These are phyloP conservation scores for Maudiozyma serrabonitensis DNA, from an alignment of 805 yeast species.

Conservation along the genomic window DNA sequence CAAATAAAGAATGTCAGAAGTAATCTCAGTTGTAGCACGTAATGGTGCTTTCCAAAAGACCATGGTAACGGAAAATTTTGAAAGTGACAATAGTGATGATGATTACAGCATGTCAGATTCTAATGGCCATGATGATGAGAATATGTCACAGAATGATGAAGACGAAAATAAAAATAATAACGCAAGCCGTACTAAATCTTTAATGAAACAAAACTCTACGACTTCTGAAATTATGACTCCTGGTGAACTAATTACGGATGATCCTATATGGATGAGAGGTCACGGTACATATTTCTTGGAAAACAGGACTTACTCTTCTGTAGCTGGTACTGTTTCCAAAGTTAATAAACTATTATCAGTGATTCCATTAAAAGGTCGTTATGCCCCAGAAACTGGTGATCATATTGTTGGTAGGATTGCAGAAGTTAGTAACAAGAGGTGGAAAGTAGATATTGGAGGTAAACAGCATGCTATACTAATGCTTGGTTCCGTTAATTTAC, in stretches of 20 bases:
- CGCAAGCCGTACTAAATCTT: not conserved
- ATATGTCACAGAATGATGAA: constrained; percentile 31
- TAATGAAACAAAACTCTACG: constrained; percentile 17
- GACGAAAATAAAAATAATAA: constrained; percentile 20
- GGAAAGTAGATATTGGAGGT: constrained; percentile 97
- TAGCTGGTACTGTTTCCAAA: constrained; percentile 80
- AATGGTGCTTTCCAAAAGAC: constrained; percentile 21
- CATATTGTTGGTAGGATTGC: constrained; percentile 89
- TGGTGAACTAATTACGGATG: constrained; percentile 92
- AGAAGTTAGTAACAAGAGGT: constrained; percentile 86
- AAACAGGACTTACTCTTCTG: constrained; percentile 75
- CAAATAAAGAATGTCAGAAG: constrained; percentile 17
- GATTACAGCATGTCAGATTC: constrained; percentile 14
- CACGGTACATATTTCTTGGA: constrained; percentile 86
- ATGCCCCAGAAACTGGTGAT: constrained; percentile 92
- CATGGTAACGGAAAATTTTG: not conserved
- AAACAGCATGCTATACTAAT: constrained; percentile 83
- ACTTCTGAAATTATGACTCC: constrained; percentile 65
- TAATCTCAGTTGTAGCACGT: constrained; percentile 21
- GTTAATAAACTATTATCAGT: constrained; percentile 85
- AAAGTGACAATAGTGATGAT: constrained; percentile 31
- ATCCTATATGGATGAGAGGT: constrained; percentile 96
- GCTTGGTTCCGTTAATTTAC: constrained; percentile 92
- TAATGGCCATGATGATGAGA: constrained; percentile 27
- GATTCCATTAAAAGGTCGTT: constrained; percentile 75